A percentile compares a stretch with the other conserved stretches of the same genome.
phyloP scores from a whole-genome alignment of 352 stramenopile genomes.

The Phytophthora sp. region DNA sequence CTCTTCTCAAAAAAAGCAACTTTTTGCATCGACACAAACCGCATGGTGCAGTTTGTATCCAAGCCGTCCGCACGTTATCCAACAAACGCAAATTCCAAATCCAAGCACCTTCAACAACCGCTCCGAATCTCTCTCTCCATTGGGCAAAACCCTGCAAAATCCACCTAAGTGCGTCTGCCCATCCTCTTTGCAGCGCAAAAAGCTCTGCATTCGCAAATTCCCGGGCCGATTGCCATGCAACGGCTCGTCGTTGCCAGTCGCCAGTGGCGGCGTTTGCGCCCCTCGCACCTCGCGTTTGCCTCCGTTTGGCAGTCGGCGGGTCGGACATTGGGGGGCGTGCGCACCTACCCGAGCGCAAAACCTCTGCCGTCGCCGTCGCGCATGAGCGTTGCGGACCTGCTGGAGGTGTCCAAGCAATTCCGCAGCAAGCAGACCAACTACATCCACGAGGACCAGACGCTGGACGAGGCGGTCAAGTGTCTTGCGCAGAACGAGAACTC shows the following conservation, averaged over 20 bases:
- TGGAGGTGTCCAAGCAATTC: slow-evolving; percentile 75
- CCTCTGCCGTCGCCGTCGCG: slow-evolving; percentile 42
- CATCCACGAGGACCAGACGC: slow-evolving; percentile 65
- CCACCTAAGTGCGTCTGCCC: background rate
- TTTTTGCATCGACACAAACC: no score
- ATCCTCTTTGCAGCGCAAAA: slow-evolving; percentile 3
- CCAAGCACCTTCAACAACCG: no score
- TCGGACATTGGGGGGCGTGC: background rate
- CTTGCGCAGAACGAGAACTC: slow-evolving; percentile 80
- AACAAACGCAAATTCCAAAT: no score
- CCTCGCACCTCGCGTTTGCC: background rate
- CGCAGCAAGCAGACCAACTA: slow-evolving; percentile 78
- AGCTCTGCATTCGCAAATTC: no score
- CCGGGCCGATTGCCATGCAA: slow-evolving; percentile 20
- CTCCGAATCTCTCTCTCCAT: background rate
- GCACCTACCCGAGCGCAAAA: slow-evolving; percentile 23
- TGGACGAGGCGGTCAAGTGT: slow-evolving; percentile 69
- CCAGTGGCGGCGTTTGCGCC: slow-evolving; percentile 21
- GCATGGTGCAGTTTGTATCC: no score
- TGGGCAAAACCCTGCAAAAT: background rate
- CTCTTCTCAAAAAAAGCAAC: no score
- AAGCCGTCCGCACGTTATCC: no score
- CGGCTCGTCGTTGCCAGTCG: slow-evolving; percentile 10
- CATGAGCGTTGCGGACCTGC: slow-evolving; percentile 71
- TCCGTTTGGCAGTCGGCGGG: no score